Conservation (phyloP, 441 rosid genomes). For the Eutrema salsugineum region DNA sequence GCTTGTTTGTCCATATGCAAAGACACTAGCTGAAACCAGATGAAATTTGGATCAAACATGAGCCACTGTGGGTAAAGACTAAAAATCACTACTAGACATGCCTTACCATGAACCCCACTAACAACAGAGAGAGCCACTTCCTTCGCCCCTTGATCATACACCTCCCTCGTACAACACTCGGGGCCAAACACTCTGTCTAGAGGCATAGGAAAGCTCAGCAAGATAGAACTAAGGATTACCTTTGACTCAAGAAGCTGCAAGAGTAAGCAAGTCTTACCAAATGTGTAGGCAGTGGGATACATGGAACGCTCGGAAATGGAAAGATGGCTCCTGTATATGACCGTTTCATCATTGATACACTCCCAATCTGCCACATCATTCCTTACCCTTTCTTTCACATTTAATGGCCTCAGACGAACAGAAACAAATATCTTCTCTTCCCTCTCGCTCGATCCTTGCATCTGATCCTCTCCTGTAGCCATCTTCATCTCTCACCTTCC, state of each 20-base stretch:
- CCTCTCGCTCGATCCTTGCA: slow-evolving; percentile 37
- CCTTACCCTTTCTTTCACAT: slow-evolving; percentile 52
- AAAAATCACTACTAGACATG: slow-evolving; percentile 21
- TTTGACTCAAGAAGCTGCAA: slow-evolving; percentile 14
- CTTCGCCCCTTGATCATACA: slow-evolving; percentile 67
- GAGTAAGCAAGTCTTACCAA: slow-evolving; percentile 46
- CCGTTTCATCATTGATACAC: slow-evolving; percentile 56
- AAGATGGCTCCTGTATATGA: slow-evolving; percentile 57
- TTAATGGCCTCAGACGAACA: slow-evolving; percentile 70
- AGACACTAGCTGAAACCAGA: slow-evolving; percentile 75
- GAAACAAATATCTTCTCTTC: slow-evolving; percentile 64
- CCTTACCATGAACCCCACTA: slow-evolving; percentile 53
- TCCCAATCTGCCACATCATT: slow-evolving; percentile 70
- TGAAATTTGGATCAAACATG: slow-evolving; percentile 2
- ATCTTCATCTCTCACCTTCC: slow-evolving; percentile 49
- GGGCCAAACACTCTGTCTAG: slow-evolving; percentile 66
- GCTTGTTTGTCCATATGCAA: slow-evolving; percentile 98
- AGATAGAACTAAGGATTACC: not conserved
- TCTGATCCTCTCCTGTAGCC: slow-evolving; percentile 51
- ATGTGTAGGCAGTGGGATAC: slow-evolving; percentile 69
- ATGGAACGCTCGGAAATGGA: slow-evolving; percentile 61
- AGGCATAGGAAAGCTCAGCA: slow-evolving; percentile 23
- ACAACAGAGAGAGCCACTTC: slow-evolving; percentile 71
- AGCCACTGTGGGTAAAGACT: slow-evolving; percentile 15
- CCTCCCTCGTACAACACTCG: slow-evolving; percentile 52